Base-by-base conservation (phyloP, 1,139 yeast genomes). In the Nakaseomyces kungkrabaensis region DNA sequence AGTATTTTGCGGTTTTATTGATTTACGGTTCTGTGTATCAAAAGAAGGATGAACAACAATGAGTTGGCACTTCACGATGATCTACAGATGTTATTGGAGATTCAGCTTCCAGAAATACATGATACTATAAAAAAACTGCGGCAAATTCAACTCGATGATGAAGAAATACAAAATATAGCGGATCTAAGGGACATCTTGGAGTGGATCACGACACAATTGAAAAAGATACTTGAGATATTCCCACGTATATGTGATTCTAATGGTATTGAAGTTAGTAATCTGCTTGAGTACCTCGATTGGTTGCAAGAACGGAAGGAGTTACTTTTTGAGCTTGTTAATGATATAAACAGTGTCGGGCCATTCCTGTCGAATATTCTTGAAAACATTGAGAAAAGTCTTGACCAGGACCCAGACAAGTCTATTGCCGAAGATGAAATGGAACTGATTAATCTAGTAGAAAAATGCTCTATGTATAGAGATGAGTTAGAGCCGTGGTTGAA, bases 311-410 rank as follows among this genome's bases (percentile, higher is more conserved):
- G 48, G 25, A 52, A 52, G 40, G 40, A 42, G 13, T 72, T 71
- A 36, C 68, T 80, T 8, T 57, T 66, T 26, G 72, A 69, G 24
- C 66, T 80, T 31, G 53, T 60, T 24, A 59, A 67, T 42, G 70
- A 70, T 47, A 56, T 79, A 25, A 71, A 72, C 25, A 64, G 70
- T 10, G 70, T 81, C 1, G 85, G 44, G 6, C 44, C 44, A n/a
- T 41, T 41, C 29, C 4, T 41, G 24, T 41, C 44, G 5, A 22
- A 41, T 13, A 41, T 29, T 27, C 34, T 41, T 7, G 44, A 41
- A 22, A 29, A 7, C n/a, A 41, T 74, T 9, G 77, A 75, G 48
- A 52, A 57, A n/a, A 58, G 59, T 24, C 52, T 56, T 26, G 58
- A 26, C 4, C 29, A 33, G 1, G 26, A 50, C 10, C 34, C 46